Base-by-base conservation (phyloP, 2,329 filamentous ascomycete genomes). In the Rhynchosporium secalis region DNA sequence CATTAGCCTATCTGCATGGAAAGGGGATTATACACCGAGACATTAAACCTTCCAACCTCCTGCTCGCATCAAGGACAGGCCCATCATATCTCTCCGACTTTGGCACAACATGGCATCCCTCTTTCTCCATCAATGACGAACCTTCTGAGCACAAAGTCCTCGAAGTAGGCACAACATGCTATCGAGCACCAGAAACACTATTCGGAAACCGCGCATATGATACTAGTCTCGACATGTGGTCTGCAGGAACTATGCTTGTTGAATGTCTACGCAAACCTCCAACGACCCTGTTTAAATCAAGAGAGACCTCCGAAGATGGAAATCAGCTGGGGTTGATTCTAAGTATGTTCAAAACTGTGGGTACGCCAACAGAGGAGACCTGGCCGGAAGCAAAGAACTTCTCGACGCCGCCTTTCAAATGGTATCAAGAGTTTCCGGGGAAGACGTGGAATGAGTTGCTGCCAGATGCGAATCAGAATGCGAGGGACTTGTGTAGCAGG, bases 161-260 rank as follows among this genome's bases (percentile, higher is more conserved):
- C 7, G 96, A 99, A 74, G 90, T 99, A 31, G 95, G 95, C 41
- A 98, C 94, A 1, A 94, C 93, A 0, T 86, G 90, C 55, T 99
- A 99, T 76, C 86, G 96, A 26, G 85, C 94, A 0, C 95, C 95
- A 0, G 96, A 99, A 72, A 84, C 93, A 0, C 80, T 99, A 6
- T 98, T 99, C 73, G 95, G 92, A 0, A 83, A 93, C 74, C 86
- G 82, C 56, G 78, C 80, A 0, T 99, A 99, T 72, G 84, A 82
- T 2, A 75, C 83, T 0, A 80, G 84, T 8, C 81, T 98, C 2
- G 95, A 99, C 75, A 86, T 98, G 77, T 99, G 96, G 95, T 90
- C 87, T 3, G 83, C 89, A 0, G 95, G 96, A 0, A 88, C 89
- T 65, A 89, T 96, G 71, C 84, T 96, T 10, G 90, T 92, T 4